Evolutionary conservation across 305 asterid species (phyloP), one percentile per base, ranked within the genome.

Genomic region (Lippia alba): DNA sequence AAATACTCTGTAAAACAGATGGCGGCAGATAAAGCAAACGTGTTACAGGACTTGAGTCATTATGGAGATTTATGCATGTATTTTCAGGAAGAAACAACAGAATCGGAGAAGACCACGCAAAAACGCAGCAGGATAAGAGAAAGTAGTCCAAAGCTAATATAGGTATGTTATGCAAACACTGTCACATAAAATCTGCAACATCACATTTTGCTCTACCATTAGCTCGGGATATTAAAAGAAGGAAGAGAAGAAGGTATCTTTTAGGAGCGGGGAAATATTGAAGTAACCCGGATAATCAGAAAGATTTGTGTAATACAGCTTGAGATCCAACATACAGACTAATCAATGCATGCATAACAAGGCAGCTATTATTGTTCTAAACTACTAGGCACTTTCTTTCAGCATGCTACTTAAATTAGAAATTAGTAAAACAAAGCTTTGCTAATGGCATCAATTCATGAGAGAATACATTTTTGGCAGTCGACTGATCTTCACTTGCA

Each of bases 391-490:
- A 39, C 20, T 39, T 46, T 48, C 45, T 36, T 64, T 59, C 34
- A 69, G 67, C 51, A 64, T 15, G 34, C 60, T 16, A 72, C 17
- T 32, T 19, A 55, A 53, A 69, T 19, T 46, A 68, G 33, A 67
- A 63, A 50, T 34, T 57, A 40, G 39, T 33, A 65, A n/a, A 48
- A 46, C 65, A 34, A 49, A 51, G 61, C 20, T 45, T 39, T 46
- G 32, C n/a, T 41, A 33, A 54, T 20, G 67, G 56, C 66, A 78
- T 48, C 51, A 51, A 60, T 68, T 50, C 78, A 72, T 72, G 39
- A 71, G 77, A 76, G 51, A 56, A 65, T 90, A 91, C 98, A 76
- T 88, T 87, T 87, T 83, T 61, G 65, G 60, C 55, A 72, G 86
- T 56, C 12, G 84, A 73, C 75, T 68, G 83, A 76, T 74, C 85